phyloP scores from a whole-genome alignment of 1,284 basidiomycete genomes.

The Ustilago shanxiensis region DNA sequence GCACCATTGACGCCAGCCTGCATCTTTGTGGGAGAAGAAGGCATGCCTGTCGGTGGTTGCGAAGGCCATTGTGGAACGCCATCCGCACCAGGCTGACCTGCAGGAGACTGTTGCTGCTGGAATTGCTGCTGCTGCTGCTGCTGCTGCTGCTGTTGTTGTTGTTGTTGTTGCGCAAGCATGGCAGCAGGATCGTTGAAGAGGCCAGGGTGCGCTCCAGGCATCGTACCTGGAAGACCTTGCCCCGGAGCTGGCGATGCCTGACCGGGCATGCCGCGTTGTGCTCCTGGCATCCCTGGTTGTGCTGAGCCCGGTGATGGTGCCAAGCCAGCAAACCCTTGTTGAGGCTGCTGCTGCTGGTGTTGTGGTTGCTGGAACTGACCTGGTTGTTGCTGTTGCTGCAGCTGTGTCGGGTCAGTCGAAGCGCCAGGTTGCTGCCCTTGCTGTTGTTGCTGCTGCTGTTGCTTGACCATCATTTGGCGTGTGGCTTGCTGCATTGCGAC shows the following conservation, averaged over 20 bases:
- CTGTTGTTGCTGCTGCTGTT: slow-evolving; percentile 36
- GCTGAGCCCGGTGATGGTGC: slow-evolving; percentile 18
- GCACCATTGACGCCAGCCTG: slow-evolving; percentile 19
- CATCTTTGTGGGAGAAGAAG: slow-evolving; percentile 35
- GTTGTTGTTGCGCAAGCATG: slow-evolving; percentile 36
- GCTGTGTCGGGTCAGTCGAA: slow-evolving; percentile 11
- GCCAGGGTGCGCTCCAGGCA: slow-evolving; percentile 32
- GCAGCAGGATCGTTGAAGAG: slow-evolving; percentile 27
- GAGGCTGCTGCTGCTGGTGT: slow-evolving; percentile 17
- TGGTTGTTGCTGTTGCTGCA: slow-evolving; percentile 14
- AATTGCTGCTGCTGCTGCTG: slow-evolving; percentile 28
- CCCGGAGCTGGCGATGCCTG: slow-evolving; percentile 33
- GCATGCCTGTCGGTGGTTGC: slow-evolving; percentile 29
- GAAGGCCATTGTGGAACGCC: slow-evolving; percentile 44
- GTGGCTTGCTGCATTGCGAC: slow-evolving; percentile 60
- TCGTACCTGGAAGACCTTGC: slow-evolving; percentile 27
- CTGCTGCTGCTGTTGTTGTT: slow-evolving; percentile 29
- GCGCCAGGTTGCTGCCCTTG: slow-evolving; percentile 20
- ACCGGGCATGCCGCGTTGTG: slow-evolving; percentile 15
- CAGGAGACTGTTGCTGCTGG: slow-evolving; percentile 26
- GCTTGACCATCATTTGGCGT: slow-evolving; percentile 52
- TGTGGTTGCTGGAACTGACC: slow-evolving; percentile 16
- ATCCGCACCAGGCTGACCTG: slow-evolving; percentile 23
- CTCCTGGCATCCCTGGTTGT: slow-evolving; percentile 14
- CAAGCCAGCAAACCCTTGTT: slow-evolving; percentile 28